Base-by-base conservation (phyloP, 2,329 filamentous ascomycete species). In the Colletotrichum lupini region DNA sequence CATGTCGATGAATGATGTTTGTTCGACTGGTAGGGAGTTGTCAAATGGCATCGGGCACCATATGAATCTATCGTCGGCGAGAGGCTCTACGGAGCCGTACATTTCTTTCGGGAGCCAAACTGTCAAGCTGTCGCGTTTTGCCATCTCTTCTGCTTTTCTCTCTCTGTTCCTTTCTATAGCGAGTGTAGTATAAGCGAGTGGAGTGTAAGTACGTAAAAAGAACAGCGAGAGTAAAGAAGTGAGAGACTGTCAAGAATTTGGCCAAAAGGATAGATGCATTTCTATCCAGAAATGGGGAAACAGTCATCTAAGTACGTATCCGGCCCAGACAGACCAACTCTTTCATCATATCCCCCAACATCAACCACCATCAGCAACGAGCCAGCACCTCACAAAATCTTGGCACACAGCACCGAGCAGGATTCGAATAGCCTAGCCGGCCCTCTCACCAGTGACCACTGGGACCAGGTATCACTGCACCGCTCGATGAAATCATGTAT, bases 401-500 rank as follows among this genome's bases (percentile, higher is more conserved):
- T 64, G 61, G 46, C 61, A 37, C 12, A 53, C 61, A 22, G 42
- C 42, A 26, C n/a, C 16, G 16, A 46, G 14, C 52, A 30, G 52
- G 55, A 26, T 14, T 46, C 52, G 42, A 30, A 30, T 3, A n/a
- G 42, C 37, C 37, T 22, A 1, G 42, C 16, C 42, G 42, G 9
- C 1, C 42, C 8, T 22, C 42, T 49, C 32, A 28, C 46, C 22
- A 16, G 28, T 28, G 32, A 35, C 32, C 32, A 35, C 14, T 42
- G 0, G 42, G 12, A 0, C 37, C 37, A 42, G 37, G 37, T 42
- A 42, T 19, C 19, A 49, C 42, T 49, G 42, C 19, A 28, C 46
- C 7, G 32, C 26, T 64, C 46, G 22, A 73, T 73, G 67, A 73
- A 70, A 73, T 73, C 70, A 73, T 73, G 67, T 16, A 73, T 70